Base-by-base conservation (phyloP, 495 filamentous ascomycete species). In the Thozetella sp. region DNA sequence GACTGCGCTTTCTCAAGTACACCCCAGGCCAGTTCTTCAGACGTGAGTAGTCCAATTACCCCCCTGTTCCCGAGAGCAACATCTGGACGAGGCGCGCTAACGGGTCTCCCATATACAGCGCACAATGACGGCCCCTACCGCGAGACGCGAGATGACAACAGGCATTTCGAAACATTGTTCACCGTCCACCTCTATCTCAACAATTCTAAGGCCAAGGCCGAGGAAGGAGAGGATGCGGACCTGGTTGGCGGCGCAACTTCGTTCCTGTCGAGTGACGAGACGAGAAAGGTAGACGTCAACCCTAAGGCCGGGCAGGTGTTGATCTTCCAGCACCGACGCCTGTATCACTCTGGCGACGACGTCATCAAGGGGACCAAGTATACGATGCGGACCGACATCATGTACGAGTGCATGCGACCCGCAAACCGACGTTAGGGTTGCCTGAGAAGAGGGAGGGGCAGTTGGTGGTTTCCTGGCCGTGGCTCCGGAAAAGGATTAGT, bases 181-280 rank as follows among this genome's bases (percentile, higher is more conserved):
- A 97, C 93, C 0, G 72, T 96, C 24, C 93, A 97, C 58, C 71
- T 97, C 17, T 97, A 97, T 70, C 80, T 97, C 53, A 93, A 90
- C 67, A 76, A 80, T 57, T 78, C 72, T 48, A 67, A 72, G 60
- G 69, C 73, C 51, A 67, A 72, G 60, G 69, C 73, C 17, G 76
- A 71, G 57, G 71, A 52, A 17, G 55, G 48, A 3, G 58, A 61
- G 11, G 53, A 61, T 27, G 71, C 62, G 22, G 79, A 78, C 27
- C 67, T 89, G 13, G 66, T 76, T 0, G 89, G 88, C 2, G 89
- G 89, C 22, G 80, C 89, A 1, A 90, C 88, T 12, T 83, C 84
- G 2, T 90, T 93, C 68, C 74, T 81, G 46, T 83, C 79, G 1
- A 60, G 25, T 2, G 71, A 86, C 57, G 67, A 71, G 27, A 69